phyloP scores from a whole-genome alignment of 257 asterid species.

The Gynochthodes officinalis region DNA sequence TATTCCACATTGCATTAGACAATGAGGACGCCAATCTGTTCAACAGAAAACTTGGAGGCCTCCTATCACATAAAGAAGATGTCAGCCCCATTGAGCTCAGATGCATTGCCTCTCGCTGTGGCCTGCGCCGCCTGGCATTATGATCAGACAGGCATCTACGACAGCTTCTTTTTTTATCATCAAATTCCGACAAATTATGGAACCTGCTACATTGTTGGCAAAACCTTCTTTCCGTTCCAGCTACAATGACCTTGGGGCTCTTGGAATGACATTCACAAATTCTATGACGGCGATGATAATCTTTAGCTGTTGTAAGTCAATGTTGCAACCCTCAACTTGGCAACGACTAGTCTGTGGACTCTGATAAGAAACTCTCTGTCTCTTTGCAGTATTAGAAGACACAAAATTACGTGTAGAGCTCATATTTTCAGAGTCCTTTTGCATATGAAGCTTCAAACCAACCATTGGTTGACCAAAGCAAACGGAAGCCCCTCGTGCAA shows the following conservation, averaged over 20 bases:
- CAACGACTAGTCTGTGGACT: conserved; percentile 52
- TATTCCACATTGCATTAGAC: conserved; percentile 10
- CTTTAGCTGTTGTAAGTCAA: conserved; percentile 61
- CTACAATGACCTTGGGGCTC: conserved; percentile 54
- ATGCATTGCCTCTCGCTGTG: conserved; percentile 50
- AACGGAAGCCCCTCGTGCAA: conserved; percentile 9
- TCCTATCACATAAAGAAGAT: conserved; percentile 41
- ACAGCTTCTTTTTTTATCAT: conserved; percentile 76
- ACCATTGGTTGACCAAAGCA: conserved; percentile 25
- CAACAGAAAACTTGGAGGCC: conserved; percentile 11
- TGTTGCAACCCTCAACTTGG: conserved; percentile 76
- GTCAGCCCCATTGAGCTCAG: conserved; percentile 32
- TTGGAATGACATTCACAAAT: conserved; percentile 69
- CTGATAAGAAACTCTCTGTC: conserved; percentile 34
- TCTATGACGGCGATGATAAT: conserved; percentile 63
- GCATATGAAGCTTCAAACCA: conserved; percentile 37
- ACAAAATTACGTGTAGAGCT: neutral
- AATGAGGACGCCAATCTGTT: conserved; percentile 2
- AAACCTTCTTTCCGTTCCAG: conserved; percentile 62
- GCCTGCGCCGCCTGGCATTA: conserved; percentile 76
- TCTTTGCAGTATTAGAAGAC: conserved; percentile 24
- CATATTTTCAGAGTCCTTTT: conserved; percentile 17
- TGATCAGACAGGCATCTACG: conserved; percentile 74
- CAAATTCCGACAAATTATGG: conserved; percentile 69
- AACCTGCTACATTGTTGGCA: conserved; percentile 96